Evolutionary conservation across 1,139 yeast species (phyloP), one percentile per base, ranked within the genome.

Genomic region (Suhomyces kunorum): DNA sequence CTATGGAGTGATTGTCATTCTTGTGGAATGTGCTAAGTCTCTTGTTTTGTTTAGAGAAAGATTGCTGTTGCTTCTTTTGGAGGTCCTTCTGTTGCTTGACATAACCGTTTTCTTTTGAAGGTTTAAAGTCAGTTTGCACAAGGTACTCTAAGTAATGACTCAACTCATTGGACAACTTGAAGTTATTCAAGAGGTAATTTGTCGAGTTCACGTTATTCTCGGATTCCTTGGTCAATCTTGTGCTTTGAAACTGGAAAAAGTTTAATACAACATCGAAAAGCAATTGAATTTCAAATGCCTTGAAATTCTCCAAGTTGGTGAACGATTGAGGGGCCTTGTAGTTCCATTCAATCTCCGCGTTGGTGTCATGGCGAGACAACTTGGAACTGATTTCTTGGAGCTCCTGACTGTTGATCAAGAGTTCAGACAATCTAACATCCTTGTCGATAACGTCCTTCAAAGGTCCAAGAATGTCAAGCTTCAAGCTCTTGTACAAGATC

Each of bases 271-370:
- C 71, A 49, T 86, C 86, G 56, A 87, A 84, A 40, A 88, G 61
- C 54, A 82, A 68, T 39, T 77, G 76, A 46, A 86, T 72, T 56
- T 95, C 82, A 45, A 70, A 69, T 44, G 70, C 75, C 59, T 90
- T 96, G 50, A 83, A 81, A 46, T 71, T 72, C 61, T 88, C 95
- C 59, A 89, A 82, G 52, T 80, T 80, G 51, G 83, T 86, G 56
- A 87, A 83, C 28, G 84, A 78, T 47, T 74, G 80, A 1, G 96
- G 94, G 1, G 95, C 92, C 58, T 83, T 82, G 43, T 77, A 70
- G 48, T 81, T 83, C 95, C 96, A 89, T 49, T 66, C 65, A 40
- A 68, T 64, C 44, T 71, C 76, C 24, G 73, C 68, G 47, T 64
- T 57, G 34, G 48, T 41, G 15, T 47, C 46, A 14, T 49, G 43